A percentile compares a stretch with the other conserved stretches of the same genome.
Evolutionary conservation across 371 early-diverging fungal genomes (phyloP).

Genomic region (Syncephalis fuscata): DNA sequence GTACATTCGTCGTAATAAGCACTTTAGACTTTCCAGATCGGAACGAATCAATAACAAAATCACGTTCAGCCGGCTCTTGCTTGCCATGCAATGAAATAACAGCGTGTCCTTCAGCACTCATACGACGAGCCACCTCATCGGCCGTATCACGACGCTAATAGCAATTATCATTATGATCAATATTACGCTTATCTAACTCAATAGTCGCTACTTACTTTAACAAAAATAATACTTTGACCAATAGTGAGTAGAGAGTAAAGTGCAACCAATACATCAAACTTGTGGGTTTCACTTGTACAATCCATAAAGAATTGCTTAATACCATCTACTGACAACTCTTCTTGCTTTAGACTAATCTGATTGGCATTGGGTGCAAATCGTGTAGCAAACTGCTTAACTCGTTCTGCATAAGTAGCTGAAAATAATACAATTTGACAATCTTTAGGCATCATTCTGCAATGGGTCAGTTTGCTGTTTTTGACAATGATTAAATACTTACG

Average conservation of each 20-base stretch:
- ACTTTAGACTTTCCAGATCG: slow-evolving; percentile 84
- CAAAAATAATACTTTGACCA: slow-evolving; percentile 97
- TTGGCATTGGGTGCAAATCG: slow-evolving; percentile 71
- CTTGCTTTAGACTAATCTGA: slow-evolving; percentile 64
- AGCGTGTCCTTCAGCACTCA: slow-evolving; percentile 72
- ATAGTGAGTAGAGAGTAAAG: slow-evolving; percentile 86
- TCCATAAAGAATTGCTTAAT: slow-evolving; percentile 98
- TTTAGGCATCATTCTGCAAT: slow-evolving; percentile 2
- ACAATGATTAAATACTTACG: slow-evolving; percentile 25
- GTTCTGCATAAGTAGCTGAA: slow-evolving; percentile 90
- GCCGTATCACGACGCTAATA: slow-evolving; percentile 68
- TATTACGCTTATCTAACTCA: not conserved
- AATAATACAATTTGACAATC: slow-evolving; percentile 78
- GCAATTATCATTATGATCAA: not conserved
- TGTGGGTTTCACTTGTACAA: slow-evolving; percentile 58
- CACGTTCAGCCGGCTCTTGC: slow-evolving; percentile 68
- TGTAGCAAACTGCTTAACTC: slow-evolving; percentile 60
- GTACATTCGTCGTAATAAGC: slow-evolving; percentile 89
- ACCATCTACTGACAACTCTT: slow-evolving; percentile 85
- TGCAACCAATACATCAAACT: slow-evolving; percentile 61
- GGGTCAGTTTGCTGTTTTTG: slow-evolving; percentile 12
- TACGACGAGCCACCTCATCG: slow-evolving; percentile 52
- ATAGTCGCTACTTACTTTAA: slow-evolving; percentile 26
- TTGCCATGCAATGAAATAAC: slow-evolving; percentile 82
- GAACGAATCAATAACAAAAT: slow-evolving; percentile 87